Percentiles rank a stretch among this genome's conserved stretches.
phyloP scores from a whole-genome alignment of 805 yeast species.

The Jamesozyma piceae region DNA sequence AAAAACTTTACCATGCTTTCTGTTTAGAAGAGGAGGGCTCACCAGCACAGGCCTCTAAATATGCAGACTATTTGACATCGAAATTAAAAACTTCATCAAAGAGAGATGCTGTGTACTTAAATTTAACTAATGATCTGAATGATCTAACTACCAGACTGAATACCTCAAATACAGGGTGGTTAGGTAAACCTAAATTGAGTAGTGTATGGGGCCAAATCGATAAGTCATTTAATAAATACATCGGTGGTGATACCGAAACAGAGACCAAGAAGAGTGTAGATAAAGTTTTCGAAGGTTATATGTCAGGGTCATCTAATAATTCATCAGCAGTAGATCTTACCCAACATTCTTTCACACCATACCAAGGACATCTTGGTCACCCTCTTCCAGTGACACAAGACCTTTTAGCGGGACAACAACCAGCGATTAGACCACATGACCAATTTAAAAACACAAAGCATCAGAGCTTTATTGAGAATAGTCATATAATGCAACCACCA shows the following conservation, averaged over 20 bases:
- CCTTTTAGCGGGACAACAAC: not conserved
- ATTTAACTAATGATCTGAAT: constrained; percentile 29
- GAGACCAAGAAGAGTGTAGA: constrained; percentile 30
- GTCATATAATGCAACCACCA: constrained; percentile 2
- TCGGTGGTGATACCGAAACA: constrained; percentile 72
- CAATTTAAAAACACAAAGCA: not conserved
- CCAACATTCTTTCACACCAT: constrained; percentile 21
- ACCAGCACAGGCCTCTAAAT: constrained; percentile 49
- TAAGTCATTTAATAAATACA: constrained; percentile 66
- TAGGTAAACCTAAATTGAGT: constrained; percentile 67
- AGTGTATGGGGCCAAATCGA: constrained; percentile 84
- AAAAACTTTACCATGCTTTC: constrained; percentile 60
- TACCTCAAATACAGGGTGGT: constrained; percentile 58
- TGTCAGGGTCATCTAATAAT: constrained; percentile 58
- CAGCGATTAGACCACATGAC: not conserved
- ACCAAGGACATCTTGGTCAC: constrained; percentile 6
- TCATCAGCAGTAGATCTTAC: constrained; percentile 34
- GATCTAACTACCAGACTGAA: constrained; percentile 39
- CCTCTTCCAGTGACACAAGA: not conserved
- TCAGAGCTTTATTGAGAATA: constrained; percentile 3
- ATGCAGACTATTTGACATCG: constrained; percentile 43
- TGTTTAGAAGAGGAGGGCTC: constrained; percentile 60
- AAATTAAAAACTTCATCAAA: constrained; percentile 34
- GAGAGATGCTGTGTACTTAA: constrained; percentile 29
- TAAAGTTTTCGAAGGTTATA: constrained; percentile 57